Base-by-base conservation (phyloP, 345 rosid genomes). In the Euphorbia peplus region DNA sequence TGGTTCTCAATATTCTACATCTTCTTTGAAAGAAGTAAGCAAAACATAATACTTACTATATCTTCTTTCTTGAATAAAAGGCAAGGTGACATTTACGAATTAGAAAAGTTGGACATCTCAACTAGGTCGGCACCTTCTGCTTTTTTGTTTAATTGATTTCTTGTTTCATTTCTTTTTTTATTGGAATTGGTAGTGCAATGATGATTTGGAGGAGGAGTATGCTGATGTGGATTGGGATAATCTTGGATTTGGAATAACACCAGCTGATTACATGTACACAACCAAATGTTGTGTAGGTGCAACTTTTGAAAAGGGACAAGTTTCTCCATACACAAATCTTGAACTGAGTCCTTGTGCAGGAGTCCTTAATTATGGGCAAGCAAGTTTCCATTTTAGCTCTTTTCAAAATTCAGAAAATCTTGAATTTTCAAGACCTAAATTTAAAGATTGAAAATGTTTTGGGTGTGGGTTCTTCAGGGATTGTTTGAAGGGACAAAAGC, bases 321-420 rank as follows among this genome's bases (percentile, higher is more conserved):
- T 93, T 59, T 75, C 53, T 69, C 89, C 64, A 35, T 88, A 81
- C 53, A 81, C 83, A 48, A 89, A 79, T 73, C 70, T 93, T 64
- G 85, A 85, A 37, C 70, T 93, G 39, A 87, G 88, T 74, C 98
- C 98, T 76, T 85, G 90, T 0, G 89, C 95, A 6, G 95, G 88
- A 44, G 95, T 89, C 79, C 75, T 91, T 63, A 93, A 91, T 72
- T 93, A 89, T 54, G 98, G 95, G 54, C 98, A 93, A 92, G 98
- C 79, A 83, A 81, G 74, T 29, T 15, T 25, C 35, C 21, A 22
- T n/a, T 9, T 18, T n/a, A n/a, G n/a, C n/a, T n/a, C n/a, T 4
- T n/a, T 16, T n/a, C 11, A 14, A 2, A 54, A 10, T 16, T 55
- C 39, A 4, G n/a, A n/a, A n/a, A n/a, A n/a, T n/a, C n/a, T n/a